These are phyloP conservation scores for Flaveria brownii DNA, from an alignment of 129 eudicot species.

Conservation along the genomic window DNA sequence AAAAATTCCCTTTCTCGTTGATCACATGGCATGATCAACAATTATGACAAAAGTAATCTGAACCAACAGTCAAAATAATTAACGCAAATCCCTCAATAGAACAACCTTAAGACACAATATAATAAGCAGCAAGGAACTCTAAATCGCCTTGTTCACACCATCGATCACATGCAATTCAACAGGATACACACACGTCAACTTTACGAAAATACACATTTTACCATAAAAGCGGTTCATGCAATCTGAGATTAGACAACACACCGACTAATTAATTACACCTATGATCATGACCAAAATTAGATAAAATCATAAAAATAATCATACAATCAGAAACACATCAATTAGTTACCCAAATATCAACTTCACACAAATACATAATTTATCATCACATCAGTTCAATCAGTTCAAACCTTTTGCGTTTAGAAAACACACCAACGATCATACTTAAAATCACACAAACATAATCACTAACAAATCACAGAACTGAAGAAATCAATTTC, in stretches of 20 bases:
- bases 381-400: neutral
- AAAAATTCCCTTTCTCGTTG: conserved; percentile 5
- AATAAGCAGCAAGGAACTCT: neutral
- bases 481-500: neutral
- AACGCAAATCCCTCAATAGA: neutral
- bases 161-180: neutral
- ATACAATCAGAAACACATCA: no score
- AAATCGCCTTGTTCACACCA: neutral
- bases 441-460: neutral
- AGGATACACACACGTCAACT: neutral
- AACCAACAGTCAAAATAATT: conserved; percentile 1
- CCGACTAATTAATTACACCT: neutral
- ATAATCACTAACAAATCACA: neutral
- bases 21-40: neutral
- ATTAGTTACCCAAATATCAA: neutral
- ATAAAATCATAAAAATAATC: no score
- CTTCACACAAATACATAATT: neutral
- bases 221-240: neutral
- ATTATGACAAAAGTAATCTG: conserved; percentile 3
- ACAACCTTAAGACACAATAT: conserved; percentile 2
- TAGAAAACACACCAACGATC: neutral
- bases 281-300: no score
- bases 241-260: no score
- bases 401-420: neutral
- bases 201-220: neutral